Base-by-base conservation (phyloP, 371 early-diverging fungal species). In the Smittium culicis region DNA sequence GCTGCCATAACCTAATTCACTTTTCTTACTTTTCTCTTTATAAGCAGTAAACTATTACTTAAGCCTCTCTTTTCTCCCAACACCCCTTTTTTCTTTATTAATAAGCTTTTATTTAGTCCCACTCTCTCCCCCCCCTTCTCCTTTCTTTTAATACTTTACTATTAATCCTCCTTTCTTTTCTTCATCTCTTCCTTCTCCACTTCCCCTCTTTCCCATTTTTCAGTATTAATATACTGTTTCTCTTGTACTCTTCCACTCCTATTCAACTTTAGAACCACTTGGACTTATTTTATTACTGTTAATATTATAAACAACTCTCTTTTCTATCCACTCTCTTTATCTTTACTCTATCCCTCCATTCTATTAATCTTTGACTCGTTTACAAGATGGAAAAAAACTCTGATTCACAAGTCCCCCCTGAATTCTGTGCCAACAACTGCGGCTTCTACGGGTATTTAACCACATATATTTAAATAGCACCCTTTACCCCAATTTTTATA, bases 381-480 rank as follows among this genome's bases (percentile, higher is more conserved):
- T 34, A 29, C 28, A 59, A 29, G 54, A 77, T 74, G 78, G 78
- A 76, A 68, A 72, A 77, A 66, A 72, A 74, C 61, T 69, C 67
- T 34, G 67, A 77, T 61, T 68, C 76, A n/a, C 68, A 74, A 35
- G 67, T 57, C 25, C 66, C 64, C 63, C 68, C 77, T 30, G 69
- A 67, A 34, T 64, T 74, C 54, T 77, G 78, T 69, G 67, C 62
- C 57, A 76, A 74, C 54, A 71, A 69, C 68, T 77, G 78, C 64
- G 72, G 72, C 20, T 77, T 77, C 71, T 77, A 74, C 45, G 78
- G 77, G 67, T 66, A 66, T 56, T 35, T 57, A 62, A 54, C 34
- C n/a, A 34, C 35, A 31, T 60, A 16, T 34, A 5, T 28, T 27
- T 64, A 8, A 5, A 5, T 60, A 8, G 8, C 28, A 64, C 11